Base-by-base conservation (phyloP, 768 basidiomycete genomes). In the Galerina sulciceps region DNA sequence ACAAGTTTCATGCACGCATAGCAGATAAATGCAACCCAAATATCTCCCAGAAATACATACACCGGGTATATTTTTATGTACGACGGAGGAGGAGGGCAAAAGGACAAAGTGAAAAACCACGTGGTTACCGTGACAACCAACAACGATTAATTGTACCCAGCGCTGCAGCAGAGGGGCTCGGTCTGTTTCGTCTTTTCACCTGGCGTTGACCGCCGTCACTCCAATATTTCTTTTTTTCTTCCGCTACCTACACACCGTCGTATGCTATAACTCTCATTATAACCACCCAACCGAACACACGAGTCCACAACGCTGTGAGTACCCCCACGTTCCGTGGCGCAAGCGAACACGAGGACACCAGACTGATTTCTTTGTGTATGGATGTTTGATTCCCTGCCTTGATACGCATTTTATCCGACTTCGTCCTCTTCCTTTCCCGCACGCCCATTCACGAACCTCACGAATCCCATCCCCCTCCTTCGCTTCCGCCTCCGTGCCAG, bases 311-410 rank as follows among this genome's bases (percentile, higher is more conserved):
- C 35, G 20, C 53, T 54, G 44, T 54, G 36, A 43, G 44, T 42
- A 15, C 18, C 36, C 40, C 53, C 52, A 59, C 58, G 58, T 54
- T 48, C 20, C 38, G 41, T 41, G 14, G 54, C 44, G 46, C 42
- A 55, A 52, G 55, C 42, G 59, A 43, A 56, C 42, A 50, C 50
- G 41, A 50, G 48, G 59, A 18, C 31, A 48, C 13, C 23, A 44
- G n/a, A 49, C 34, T 48, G 38, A 57, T 53, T 44, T 45, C 31
- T 58, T 65, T 65, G 65, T 65, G 50, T 65, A 65, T 65, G 38
- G 53, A 55, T 65, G 65, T 65, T 65, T 65, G 64, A 65, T 65
- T 43, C 31, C 36, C 48, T 52, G 31, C 46, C 40, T 53, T 62
- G 50, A 53, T 61, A 55, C 57, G 53, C 53, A 51, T 55, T 48